Conservation (phyloP, 2,329 filamentous ascomycete genomes). For the Claviceps africana region DNA sequence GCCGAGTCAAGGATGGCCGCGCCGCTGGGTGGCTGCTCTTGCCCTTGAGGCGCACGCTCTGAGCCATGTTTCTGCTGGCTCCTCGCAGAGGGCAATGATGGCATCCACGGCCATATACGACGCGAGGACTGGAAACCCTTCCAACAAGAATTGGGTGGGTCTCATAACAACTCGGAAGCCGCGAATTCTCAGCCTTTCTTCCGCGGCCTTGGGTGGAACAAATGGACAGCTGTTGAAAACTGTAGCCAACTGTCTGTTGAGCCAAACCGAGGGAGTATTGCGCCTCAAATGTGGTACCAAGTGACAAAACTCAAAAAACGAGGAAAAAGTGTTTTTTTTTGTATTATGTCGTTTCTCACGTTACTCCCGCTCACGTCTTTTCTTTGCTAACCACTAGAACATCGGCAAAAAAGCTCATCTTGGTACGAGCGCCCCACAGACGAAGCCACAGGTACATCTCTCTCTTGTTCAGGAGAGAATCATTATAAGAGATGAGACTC, state of each 20-base stretch:
- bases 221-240: too few species aligned
- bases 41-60: too few species aligned
- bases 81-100: background rate
- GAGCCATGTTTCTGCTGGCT: too few species aligned
- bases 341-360: background rate
- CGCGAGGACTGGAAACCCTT: background rate
- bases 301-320: background rate
- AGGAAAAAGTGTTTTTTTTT: background rate
- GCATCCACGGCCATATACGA: background rate
- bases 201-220: too few species aligned
- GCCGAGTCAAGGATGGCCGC: background rate
- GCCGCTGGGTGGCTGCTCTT: background rate
- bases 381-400: background rate
- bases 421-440: background rate
- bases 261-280: too few species aligned
- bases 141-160: background rate
- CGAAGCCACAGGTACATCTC: background rate
- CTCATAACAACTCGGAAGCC: background rate
- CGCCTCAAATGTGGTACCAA: background rate
- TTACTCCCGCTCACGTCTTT: background rate
- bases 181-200: too few species aligned
- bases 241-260: too few species aligned
- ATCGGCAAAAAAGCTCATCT: background rate
- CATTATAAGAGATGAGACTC: background rate
- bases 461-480: background rate